These are phyloP conservation scores for Clitopilus hobsonii DNA, from an alignment of 768 basidiomycete genomes.

Conservation along the genomic window DNA sequence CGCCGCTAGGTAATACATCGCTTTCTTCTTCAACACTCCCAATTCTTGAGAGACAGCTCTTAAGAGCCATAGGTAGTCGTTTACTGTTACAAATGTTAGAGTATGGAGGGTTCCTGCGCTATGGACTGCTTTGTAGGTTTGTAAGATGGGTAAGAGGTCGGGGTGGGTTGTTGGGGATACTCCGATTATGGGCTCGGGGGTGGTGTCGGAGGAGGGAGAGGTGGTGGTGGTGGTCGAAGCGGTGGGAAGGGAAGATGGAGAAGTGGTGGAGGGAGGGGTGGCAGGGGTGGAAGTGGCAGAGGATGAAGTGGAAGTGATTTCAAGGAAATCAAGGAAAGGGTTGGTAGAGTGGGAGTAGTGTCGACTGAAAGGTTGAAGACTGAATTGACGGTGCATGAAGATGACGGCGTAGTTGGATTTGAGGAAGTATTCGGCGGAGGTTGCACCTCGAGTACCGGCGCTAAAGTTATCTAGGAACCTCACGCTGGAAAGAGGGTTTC, in stretches of 20 bases:
- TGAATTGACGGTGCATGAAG: constrained; percentile 98
- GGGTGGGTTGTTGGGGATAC: constrained; percentile 63
- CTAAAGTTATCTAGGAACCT: constrained; percentile 99
- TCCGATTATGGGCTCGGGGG: no score
- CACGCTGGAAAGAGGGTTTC: constrained; percentile 70
- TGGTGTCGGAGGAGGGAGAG: no score
- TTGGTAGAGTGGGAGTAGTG: constrained; percentile 99
- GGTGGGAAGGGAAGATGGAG: no score
- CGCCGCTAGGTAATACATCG: constrained; percentile 95
- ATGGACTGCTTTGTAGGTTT: constrained; percentile 78
- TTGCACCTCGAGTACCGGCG: constrained; percentile 96
- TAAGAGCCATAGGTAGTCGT: constrained; percentile 93
- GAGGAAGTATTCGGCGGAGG: constrained; percentile 97
- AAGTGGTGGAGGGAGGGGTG: no score
- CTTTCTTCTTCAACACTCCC: constrained; percentile 57
- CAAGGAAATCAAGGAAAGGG: constrained; percentile 93
- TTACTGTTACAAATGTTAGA: constrained; percentile 88
- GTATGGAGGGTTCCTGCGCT: constrained; percentile 71
- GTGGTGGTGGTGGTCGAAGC: no score
- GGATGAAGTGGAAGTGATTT: no score
- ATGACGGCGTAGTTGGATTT: constrained; percentile 94
- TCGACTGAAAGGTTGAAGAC: constrained; percentile 93
- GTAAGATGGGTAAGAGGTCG: constrained; percentile 68
- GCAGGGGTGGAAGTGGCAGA: no score
- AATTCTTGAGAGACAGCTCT: constrained; percentile 80